Conservation (phyloP, 257 asterid species). For the Solanum chmielewskii region DNA sequence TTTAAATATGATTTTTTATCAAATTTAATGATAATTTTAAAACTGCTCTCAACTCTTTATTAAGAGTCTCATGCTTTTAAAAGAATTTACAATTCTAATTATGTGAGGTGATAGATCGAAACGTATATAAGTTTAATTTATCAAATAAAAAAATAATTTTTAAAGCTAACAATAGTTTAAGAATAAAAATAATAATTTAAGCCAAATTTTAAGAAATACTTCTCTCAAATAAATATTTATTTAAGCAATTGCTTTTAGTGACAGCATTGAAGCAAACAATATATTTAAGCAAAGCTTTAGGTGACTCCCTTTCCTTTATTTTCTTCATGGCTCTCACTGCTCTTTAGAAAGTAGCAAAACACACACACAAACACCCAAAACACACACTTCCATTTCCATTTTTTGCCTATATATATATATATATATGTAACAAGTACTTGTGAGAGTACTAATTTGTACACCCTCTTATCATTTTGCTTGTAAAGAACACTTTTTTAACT, state of each 20-base stretch:
- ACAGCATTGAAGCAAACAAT: neutral
- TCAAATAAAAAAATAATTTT: no score
- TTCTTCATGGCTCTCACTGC: slow-evolving; percentile 21
- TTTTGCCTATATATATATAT: neutral
- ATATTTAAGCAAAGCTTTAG: slow-evolving; percentile 7
- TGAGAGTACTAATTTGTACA: neutral
- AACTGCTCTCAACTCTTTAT: accelerated
- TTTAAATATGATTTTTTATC: accelerated
- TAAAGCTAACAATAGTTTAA: no score
- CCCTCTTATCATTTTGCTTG: neutral
- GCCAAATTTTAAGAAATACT: accelerated
- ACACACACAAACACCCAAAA: neutral
- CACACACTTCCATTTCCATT: neutral
- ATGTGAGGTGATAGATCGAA: accelerated
- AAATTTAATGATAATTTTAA: no score
- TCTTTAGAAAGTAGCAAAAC: slow-evolving; percentile 13
- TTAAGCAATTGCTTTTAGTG: neutral
- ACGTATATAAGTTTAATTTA: no score
- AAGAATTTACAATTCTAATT: no score
- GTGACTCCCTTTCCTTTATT: slow-evolving; percentile 2
- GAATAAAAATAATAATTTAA: no score
- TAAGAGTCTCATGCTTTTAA: accelerated
- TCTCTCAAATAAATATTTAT: neutral
- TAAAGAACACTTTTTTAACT: neutral
- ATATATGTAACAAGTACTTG: neutral